Conservation (phyloP, 2,329 filamentous ascomycete species). For the Colletotrichum nymphaeae region DNA sequence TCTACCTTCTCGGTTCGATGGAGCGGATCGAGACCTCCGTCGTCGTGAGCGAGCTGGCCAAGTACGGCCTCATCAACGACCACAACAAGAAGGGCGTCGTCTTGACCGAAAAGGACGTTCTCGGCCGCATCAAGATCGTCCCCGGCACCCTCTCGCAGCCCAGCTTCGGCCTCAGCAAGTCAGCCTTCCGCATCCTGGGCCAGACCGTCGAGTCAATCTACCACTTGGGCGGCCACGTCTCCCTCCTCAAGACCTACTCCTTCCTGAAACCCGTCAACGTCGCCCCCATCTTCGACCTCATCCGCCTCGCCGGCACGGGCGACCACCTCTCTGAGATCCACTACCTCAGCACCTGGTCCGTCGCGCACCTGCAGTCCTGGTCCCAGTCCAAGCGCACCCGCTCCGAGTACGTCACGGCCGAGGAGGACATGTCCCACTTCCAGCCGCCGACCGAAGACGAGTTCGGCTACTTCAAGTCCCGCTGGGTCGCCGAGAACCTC, state of each 20-base stretch:
- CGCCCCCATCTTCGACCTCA: constrained; percentile 27
- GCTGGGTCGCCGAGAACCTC: constrained; percentile 42
- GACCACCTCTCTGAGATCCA: constrained; percentile 40
- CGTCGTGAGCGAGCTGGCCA: constrained; percentile 35
- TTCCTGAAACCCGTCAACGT: not conserved
- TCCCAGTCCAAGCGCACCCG: constrained; percentile 35
- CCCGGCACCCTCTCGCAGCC: constrained; percentile 37
- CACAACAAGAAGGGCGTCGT: constrained; percentile 31
- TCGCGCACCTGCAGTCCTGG: constrained; percentile 42
- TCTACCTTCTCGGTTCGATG: constrained; percentile 36
- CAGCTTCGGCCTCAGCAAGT: constrained; percentile 40
- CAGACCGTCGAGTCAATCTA: constrained; percentile 36
- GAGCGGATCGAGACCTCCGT: constrained; percentile 24
- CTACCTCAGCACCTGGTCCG: constrained; percentile 42
- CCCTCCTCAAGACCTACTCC: not conserved
- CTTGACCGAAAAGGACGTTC: not conserved
- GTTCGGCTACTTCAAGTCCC: constrained; percentile 43
- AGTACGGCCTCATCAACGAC: constrained; percentile 37
- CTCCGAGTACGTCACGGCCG: constrained; percentile 33
- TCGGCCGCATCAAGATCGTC: constrained; percentile 33
- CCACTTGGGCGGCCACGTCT: not conserved
- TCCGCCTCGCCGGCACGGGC: constrained; percentile 39
- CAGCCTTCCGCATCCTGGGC: constrained; percentile 39
- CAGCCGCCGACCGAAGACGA: constrained; percentile 40
- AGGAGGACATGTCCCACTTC: constrained; percentile 40